phyloP scores from a whole-genome alignment of 192 early-diverging fungal genomes.

The Cladochytrium replicatum region DNA sequence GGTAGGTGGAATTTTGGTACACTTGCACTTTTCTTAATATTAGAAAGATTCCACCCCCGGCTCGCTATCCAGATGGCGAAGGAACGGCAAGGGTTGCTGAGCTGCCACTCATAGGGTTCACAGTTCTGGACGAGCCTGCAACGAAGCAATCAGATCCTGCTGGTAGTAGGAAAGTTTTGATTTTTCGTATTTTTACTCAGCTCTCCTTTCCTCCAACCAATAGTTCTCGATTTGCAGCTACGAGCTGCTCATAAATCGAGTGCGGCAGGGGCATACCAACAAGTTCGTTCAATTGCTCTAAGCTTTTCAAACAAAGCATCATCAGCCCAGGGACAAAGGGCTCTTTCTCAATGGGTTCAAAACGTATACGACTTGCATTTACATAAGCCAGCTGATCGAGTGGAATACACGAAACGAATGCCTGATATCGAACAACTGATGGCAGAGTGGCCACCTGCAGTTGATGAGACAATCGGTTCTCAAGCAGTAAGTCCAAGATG shows the following conservation, averaged over 20 bases:
- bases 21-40: neutral
- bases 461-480: neutral
- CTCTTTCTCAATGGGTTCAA: neutral
- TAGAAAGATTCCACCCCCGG: slow-evolving; percentile 1
- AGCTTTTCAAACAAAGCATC: neutral
- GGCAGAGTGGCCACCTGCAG: neutral
- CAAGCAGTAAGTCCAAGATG: neutral
- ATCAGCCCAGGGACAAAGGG: neutral
- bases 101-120: neutral
- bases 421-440: neutral
- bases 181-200: slow-evolving; percentile 1
- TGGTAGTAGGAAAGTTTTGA: neutral
- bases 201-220: too few species aligned
- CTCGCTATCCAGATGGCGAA: neutral
- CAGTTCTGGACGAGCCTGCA: slow-evolving; percentile 4
- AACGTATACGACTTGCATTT: neutral
- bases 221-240: neutral
- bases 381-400: neutral
- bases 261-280: neutral
- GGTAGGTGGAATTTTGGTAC: slow-evolving; percentile 1
- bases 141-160: slow-evolving; percentile 2
- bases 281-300: neutral
- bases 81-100: neutral
- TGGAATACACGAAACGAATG: neutral
- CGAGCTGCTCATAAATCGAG: neutral